Evolutionary conservation across 1,284 basidiomycete species (phyloP).

Genomic region (Ceratobasidium sp.): DNA sequence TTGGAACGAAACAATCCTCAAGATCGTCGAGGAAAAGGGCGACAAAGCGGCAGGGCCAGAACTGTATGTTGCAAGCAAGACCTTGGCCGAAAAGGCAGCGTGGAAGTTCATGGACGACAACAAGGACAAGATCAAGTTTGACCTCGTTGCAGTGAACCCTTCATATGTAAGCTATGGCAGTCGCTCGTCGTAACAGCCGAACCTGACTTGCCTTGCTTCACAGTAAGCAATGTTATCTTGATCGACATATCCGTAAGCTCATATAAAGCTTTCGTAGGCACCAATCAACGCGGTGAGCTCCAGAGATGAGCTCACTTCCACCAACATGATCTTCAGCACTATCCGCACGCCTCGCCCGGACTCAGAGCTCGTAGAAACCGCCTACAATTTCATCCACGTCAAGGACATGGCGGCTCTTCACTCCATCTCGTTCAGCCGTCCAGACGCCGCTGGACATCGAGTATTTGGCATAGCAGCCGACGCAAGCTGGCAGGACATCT

Average conservation of each 20-base stretch:
- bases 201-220: not conserved
- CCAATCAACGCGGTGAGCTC: slow-evolving; percentile 9
- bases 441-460: slow-evolving; percentile 14
- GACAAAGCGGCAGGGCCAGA: not conserved
- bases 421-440: not conserved
- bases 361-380: slow-evolving; percentile 7
- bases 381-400: slow-evolving; percentile 1
- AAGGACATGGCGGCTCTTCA: slow-evolving; percentile 18
- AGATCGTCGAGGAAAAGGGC: slow-evolving; percentile 38
- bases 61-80: slow-evolving; percentile 46
- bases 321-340: slow-evolving; percentile 13
- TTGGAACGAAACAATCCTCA: slow-evolving; percentile 31
- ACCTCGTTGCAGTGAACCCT: slow-evolving; percentile 48
- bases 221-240: too few relatives aligned
- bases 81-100: slow-evolving; percentile 45
- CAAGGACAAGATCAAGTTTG: slow-evolving; percentile 47
- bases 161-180: slow-evolving; percentile 43
- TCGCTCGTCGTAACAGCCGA: not conserved
- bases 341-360: slow-evolving; percentile 7
- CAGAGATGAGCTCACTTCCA: slow-evolving; percentile 25
- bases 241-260: too few relatives aligned
- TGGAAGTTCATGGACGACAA: slow-evolving; percentile 51
- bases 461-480: slow-evolving; percentile 5
- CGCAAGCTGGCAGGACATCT: slow-evolving; percentile 29
- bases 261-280: slow-evolving; percentile 3